Percentiles rank a stretch among this genome's conserved stretches.
Evolutionary conservation across 805 yeast genomes (phyloP).

Genomic region (Candida sanyiensis): DNA sequence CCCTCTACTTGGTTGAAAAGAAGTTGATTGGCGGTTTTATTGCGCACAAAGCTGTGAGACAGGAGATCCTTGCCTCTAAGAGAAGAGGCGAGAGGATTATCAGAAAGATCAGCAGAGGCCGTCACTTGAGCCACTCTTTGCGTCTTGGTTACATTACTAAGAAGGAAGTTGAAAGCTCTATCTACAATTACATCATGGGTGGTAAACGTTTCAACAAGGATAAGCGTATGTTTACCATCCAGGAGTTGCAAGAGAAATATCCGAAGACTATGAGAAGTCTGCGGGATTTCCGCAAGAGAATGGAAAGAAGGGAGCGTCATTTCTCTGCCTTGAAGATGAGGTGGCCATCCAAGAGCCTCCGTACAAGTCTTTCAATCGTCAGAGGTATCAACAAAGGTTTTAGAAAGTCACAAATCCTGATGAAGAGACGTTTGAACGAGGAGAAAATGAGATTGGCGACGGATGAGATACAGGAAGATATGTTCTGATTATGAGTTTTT

Average conservation of each 20-base stretch:
- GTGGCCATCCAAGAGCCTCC: background rate
- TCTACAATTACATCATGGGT: slow-evolving; percentile 23
- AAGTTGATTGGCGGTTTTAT: slow-evolving; percentile 34
- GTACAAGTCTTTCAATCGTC: background rate
- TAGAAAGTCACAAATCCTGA: slow-evolving; percentile 6
- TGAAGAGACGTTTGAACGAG: slow-evolving; percentile 4
- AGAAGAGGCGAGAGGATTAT: slow-evolving; percentile 15
- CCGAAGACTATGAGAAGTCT: slow-evolving; percentile 30
- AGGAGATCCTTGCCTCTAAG: slow-evolving; percentile 11
- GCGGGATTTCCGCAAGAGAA: slow-evolving; percentile 20
- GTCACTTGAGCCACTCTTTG: slow-evolving; percentile 23
- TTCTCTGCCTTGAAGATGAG: background rate
- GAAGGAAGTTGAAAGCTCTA: slow-evolving; percentile 18
- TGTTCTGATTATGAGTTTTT: no score
- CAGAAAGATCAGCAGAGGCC: slow-evolving; percentile 22
- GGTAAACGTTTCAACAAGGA: slow-evolving; percentile 8
- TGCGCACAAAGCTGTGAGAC: slow-evolving; percentile 14
- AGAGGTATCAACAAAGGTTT: slow-evolving; percentile 1
- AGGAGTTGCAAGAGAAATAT: slow-evolving; percentile 21
- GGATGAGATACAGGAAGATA: no score
- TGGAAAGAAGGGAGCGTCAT: slow-evolving; percentile 17
- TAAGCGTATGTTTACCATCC: slow-evolving; percentile 14
- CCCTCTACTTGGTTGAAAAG: slow-evolving; percentile 26
- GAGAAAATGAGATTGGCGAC: background rate
- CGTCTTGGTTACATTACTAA: slow-evolving; percentile 25